Base-by-base conservation (phyloP, 1,284 basidiomycete species). In the Fomitopsis betulina region DNA sequence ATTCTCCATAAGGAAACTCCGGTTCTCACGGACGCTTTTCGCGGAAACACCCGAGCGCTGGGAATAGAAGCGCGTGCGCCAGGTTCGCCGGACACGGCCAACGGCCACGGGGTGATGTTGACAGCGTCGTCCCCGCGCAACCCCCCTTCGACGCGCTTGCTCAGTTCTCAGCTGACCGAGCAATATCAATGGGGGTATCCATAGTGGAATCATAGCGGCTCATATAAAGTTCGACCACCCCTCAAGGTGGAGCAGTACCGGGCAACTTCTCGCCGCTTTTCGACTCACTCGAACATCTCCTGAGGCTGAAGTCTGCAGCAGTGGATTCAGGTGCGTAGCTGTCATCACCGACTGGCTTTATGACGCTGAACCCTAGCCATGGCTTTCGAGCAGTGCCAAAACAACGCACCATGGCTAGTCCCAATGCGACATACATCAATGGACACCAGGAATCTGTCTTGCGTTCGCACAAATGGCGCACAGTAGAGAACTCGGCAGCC, bases 391-490 rank as follows among this genome's bases (percentile, higher is more conserved):
- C 2, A 30, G 27, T 42, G 7, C 15, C 15, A 1, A 42, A 21
- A 8, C 9, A n/a, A n/a, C 10, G n/a, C 7, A 5, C 17, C 21
- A 42, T n/a, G n/a, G 39, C 17, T 42, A 19, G 39, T 42, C 42
- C 42, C 13, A 45, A 5, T 3, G 52, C 52, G 5, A 51, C 32
- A 12, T 58, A 58, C 52, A 58, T 58, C 35, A 55, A 61, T 42
- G 56, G 56, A 3, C 54, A 61, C 43, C 56, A 58, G 8, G 70
- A 72, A 35, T 76, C 77, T 4, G 75, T 78, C 45, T 64, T 78
- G 8, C 72, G 75, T 23, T 73, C 73, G 1, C 77, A 78, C 62
- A 65, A 63, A 51, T 73, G 69, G 71, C 73, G 78, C 52, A 80
- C 78, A 15, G 77, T 70, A 5, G 63, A 70, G 40, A 79, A 78